Base-by-base conservation (phyloP, 2,329 filamentous ascomycete genomes). In the Fusarium heterosporum region DNA sequence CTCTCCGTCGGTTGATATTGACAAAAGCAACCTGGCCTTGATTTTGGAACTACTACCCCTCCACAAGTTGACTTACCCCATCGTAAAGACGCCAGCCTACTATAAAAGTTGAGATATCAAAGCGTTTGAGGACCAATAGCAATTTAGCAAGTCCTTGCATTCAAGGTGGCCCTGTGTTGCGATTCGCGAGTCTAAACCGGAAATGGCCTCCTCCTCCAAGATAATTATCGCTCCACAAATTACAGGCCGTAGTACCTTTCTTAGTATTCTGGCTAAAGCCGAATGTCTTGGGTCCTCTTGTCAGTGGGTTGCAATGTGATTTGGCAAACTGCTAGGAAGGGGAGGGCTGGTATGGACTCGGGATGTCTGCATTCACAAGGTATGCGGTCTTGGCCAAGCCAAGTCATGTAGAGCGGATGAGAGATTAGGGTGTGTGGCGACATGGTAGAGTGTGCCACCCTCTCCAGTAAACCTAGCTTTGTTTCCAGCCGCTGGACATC, bases 221-320 rank as follows among this genome's bases (percentile, higher is more conserved):
- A 13, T 40, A 14, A 25, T 17, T n/a, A 25, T 17, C 16, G 7
- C 16, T 32, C 28, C 41, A 28, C 55, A 60, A 4, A 19, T 26
- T 30, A 25, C 29, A 26, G 45, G 25, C 34, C 6, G 17, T 28
- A 25, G 7, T 29, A 40, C 19, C n/a, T 34, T 8, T 12, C 8
- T 41, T 14, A 3, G 1, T 1, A 60, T 60, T 61, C 22, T 28
- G 57, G 57, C 55, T 61, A 61, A 61, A 59, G 2, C 11, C 12
- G 2, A 2, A 11, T 22, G 2, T 22, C 4, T 41, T 36, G 8
- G 14, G 22, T 41, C 42, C 42, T 14, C 22, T 32, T 28, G 28
- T 43, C 19, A 25, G 29, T 32, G 39, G 22, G 11, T 26, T 22
- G n/a, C 25, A n/a, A n/a, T 25, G 34, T 13, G 7, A 40, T 39